A percentile compares a stretch with the other conserved stretches of the same genome.
These are phyloP conservation scores for Diophrys sp. DNA, from an alignment of 73 alveolate genomes.

Conservation along the genomic window DNA sequence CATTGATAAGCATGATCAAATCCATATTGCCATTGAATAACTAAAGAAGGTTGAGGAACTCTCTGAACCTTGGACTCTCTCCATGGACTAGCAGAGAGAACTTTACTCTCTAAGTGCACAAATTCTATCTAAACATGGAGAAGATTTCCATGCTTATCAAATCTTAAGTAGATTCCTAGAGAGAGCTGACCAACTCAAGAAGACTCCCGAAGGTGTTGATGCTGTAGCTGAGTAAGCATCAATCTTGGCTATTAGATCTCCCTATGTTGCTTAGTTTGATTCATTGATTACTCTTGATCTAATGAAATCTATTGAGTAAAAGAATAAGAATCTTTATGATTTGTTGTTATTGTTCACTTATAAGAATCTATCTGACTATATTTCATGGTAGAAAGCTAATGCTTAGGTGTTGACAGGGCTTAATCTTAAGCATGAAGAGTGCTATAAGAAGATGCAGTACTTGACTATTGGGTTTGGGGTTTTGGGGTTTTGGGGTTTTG, in stretches of 20 bases:
- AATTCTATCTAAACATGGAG: constrained; percentile 9
- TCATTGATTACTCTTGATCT: constrained; percentile 24
- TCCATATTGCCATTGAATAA: constrained; percentile 35
- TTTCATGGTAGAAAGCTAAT: constrained; percentile 2
- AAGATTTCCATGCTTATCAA: constrained; percentile 20
- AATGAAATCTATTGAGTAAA: constrained; percentile 12
- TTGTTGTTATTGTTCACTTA: constrained; percentile 34
- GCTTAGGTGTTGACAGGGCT: constrained; percentile 2
- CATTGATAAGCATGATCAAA: constrained; percentile 20
- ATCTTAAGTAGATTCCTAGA: constrained; percentile 11
- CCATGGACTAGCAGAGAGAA: constrained; percentile 10
- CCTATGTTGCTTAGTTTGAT: constrained; percentile 39
- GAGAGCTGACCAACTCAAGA: neutral
- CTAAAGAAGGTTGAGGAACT: constrained; percentile 16
- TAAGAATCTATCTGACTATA: constrained; percentile 20
- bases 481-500: no score
- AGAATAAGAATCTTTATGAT: constrained; percentile 30
- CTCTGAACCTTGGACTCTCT: constrained; percentile 29
- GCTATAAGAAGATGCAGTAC: constrained; percentile 40
- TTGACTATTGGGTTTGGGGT: constrained; percentile 15
- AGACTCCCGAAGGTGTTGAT: constrained; percentile 7
- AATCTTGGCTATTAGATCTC: constrained; percentile 28
- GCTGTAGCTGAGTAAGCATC: constrained; percentile 30
- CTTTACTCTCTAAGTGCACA: constrained; percentile 21
- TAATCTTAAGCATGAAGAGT: constrained; percentile 12